These are phyloP conservation scores for Cryptococcus sp. DNA, from an alignment of 1,284 basidiomycete species.

Conservation along the genomic window DNA sequence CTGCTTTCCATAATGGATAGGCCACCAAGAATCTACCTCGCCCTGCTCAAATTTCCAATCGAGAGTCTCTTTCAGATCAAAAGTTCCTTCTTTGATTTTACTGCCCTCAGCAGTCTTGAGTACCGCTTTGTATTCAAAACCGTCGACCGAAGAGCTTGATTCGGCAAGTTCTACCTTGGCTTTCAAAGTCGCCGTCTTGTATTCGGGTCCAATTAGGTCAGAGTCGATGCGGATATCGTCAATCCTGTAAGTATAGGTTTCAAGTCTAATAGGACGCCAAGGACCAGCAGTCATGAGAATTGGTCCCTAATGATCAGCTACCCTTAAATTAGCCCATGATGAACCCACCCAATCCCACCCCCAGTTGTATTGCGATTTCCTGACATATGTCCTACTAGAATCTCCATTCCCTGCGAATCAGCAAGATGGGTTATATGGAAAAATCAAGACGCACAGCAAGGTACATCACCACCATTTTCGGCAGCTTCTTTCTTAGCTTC, in stretches of 20 bases:
- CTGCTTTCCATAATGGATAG: constrained; percentile 74
- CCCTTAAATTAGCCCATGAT: neutral
- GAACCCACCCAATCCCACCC: constrained; percentile 10
- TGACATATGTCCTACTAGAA: constrained; percentile 74
- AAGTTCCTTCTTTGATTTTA: constrained; percentile 34
- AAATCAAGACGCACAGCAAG: constrained; percentile 22
- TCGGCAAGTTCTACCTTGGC: constrained; percentile 13
- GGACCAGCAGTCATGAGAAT: constrained; percentile 47
- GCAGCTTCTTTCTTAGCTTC: constrained; percentile 53
- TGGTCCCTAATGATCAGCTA: constrained; percentile 67
- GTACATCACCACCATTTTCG: constrained; percentile 33
- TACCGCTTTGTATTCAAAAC: constrained; percentile 38
- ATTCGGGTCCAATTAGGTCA: constrained; percentile 15
- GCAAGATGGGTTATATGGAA: neutral
- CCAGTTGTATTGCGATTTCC: constrained; percentile 76
- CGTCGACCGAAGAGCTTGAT: neutral
- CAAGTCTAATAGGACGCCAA: constrained; percentile 59
- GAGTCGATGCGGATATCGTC: constrained; percentile 54
- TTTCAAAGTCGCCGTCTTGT: constrained; percentile 14
- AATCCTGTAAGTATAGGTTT: constrained; percentile 63
- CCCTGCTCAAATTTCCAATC: constrained; percentile 57
- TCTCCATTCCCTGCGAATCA: constrained; percentile 67
- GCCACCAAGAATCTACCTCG: constrained; percentile 65
- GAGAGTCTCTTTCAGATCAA: constrained; percentile 46
- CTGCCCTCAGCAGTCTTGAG: constrained; percentile 55